Percentiles rank a stretch among this genome's conserved stretches.
Evolutionary conservation across 345 rosid genomes (phyloP).

Genomic region (Firmiana major): DNA sequence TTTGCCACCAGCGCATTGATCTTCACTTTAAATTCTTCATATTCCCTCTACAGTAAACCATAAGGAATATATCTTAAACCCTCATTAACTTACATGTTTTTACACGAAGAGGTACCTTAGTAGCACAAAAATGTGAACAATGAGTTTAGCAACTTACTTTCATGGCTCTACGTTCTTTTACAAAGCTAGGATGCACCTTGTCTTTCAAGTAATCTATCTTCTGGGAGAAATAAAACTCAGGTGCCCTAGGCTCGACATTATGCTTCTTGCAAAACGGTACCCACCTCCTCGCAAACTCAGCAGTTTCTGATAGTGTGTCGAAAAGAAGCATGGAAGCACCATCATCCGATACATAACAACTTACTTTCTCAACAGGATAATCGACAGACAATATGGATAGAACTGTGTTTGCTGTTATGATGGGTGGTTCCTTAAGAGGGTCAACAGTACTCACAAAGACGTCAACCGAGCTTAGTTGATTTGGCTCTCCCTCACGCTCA

Average conservation of each 20-base stretch:
- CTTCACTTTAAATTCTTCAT: constrained; percentile 96
- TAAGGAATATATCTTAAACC: neutral
- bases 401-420: constrained; percentile 89
- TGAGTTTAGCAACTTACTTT: constrained; percentile 49
- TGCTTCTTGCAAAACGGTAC: constrained; percentile 92
- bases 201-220: constrained; percentile 97
- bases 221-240: constrained; percentile 86
- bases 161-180: constrained; percentile 97
- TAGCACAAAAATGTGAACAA: neutral
- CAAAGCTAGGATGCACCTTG: constrained; percentile 88
- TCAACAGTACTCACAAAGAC: constrained; percentile 90
- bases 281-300: constrained; percentile 97
- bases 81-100: neutral
- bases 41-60: constrained; percentile 63
- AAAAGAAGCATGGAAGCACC: constrained; percentile 96
- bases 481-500: constrained; percentile 81
- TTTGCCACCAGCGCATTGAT: constrained; percentile 85
- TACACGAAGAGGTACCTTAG: neutral
- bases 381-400: constrained; percentile 77
- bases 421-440: constrained; percentile 96
- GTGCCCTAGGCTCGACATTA: constrained; percentile 81
- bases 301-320: constrained; percentile 80
- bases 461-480: constrained; percentile 72
- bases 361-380: constrained; percentile 79
- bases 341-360: constrained; percentile 96